Evolutionary conservation across 352 stramenopile species (phyloP), one percentile per base, ranked within the genome.

Genomic region (Globisporangium nagaii): DNA sequence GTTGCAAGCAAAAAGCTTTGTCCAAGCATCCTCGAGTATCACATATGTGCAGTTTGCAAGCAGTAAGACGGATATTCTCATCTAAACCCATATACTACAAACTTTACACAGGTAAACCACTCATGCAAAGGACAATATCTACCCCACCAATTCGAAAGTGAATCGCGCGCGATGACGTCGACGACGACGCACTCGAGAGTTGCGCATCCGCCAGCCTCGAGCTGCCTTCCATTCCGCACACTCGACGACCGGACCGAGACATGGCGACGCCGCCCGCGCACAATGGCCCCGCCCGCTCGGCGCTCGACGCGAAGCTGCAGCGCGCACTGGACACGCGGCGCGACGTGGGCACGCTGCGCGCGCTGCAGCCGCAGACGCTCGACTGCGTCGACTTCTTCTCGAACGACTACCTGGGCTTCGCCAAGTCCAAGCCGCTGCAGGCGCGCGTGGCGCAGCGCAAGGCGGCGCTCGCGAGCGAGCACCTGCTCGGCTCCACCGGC

Each of bases 321-420:
- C 56, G 46, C 27, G 42, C 56, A 57, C 62, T 68, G 28, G 62
- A 56, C 20, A 45, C 27, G 42, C 60, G 60, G 1, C 60, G 43
- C 19, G 39, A 42, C 2, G 68, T 88, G 27, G 82, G 82, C 31
- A 90, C 75, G 28, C 64, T 87, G 43, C 77, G 82, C 15, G 56
- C 54, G 13, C 62, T 92, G 8, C 65, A 78, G 41, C 32, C 71
- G 28, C 47, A 58, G 1, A 48, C 62, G 13, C 47, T 59, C 11
- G 40, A 58, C 11, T 73, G 65, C 36, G 67, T 97, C 40, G 96
- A 99, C 66, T 99, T 99, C 68, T 96, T 81, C 58, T 98, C 88
- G 49, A 99, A 99, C 63, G 96, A 99, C 58, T 99, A 99, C 62
- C 73, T 99, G 19, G 95, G 96, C 17, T 77, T 99, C 37, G 91